Conservation (phyloP, 1,284 basidiomycete species). For the Hymenochaete sp. region DNA sequence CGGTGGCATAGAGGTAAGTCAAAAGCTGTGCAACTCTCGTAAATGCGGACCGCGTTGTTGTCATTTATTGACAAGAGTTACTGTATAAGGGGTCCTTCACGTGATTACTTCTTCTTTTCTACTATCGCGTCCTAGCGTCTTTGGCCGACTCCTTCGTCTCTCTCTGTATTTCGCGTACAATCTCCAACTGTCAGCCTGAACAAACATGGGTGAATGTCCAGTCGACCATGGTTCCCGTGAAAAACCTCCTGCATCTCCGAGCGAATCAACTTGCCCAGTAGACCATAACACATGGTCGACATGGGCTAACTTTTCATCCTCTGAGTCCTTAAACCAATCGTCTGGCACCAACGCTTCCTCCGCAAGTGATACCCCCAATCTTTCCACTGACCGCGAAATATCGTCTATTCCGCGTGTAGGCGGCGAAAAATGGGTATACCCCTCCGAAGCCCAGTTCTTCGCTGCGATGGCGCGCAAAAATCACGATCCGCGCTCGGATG, state of each 20-base stretch:
- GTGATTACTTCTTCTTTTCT: too few species aligned
- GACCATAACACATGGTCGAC: constrained; percentile 33
- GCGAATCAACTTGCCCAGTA: constrained; percentile 40
- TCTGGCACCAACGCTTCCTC: constrained; percentile 20
- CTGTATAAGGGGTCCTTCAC: too few species aligned
- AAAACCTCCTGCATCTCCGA: constrained; percentile 5
- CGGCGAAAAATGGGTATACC: constrained; percentile 89
- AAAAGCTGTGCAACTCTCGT: too few species aligned
- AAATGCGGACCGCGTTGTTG: too few species aligned
- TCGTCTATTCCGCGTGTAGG: constrained; percentile 81
- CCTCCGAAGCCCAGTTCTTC: constrained; percentile 97
- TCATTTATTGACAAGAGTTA: too few species aligned
- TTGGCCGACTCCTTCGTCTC: too few species aligned
- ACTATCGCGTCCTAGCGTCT: too few species aligned
- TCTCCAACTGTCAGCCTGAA: too few species aligned
- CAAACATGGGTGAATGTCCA: constrained; percentile 66
- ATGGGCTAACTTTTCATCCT: constrained; percentile 31
- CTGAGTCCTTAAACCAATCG: constrained; percentile 19
- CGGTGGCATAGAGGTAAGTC: too few species aligned
- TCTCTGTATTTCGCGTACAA: too few species aligned
- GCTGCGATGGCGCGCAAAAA: constrained; percentile 92
- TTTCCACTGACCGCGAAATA: constrained; percentile 65
- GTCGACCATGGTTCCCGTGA: constrained; percentile 30
- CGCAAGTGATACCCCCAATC: constrained; percentile 18
- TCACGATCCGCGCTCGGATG: constrained; percentile 69